Evolutionary conservation across 2,329 filamentous ascomycete genomes (phyloP), one percentile per base, ranked within the genome.

Genomic region (Trichoderma sp.): DNA sequence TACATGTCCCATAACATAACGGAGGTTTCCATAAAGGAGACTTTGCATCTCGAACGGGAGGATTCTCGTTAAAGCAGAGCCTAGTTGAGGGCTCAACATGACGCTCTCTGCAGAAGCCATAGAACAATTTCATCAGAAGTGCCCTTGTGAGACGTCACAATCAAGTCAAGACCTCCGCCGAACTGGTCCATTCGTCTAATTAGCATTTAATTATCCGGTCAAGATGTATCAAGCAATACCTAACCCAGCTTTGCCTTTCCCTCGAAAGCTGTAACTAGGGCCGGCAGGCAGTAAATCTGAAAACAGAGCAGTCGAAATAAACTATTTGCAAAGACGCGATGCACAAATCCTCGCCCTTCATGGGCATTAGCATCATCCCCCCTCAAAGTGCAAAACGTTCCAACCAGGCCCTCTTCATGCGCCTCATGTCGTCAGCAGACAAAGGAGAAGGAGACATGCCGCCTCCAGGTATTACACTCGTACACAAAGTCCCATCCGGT

Each of bases 401-500:
- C 50, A 15, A 34, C 52, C 26, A 19, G 30, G 21, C 43, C 50
- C 28, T 66, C 58, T 60, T 48, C 19, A n/a, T 66, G 45, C 65
- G 65, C 58, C 52, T 26, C n/a, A 61, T 55, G 50, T 50, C 57
- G 50, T 54, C 43, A 39, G 26, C 14, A 7, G 28, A 21, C 24
- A 47, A 52, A 54, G 21, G n/a, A 30, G 24, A 52, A 61, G 19
- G 57, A 51, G 52, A 47, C 60, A 54, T 47, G 63, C 51, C 41
- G 21, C 60, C 44, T 63, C 65, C 39, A 50, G 48, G 26, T 63
- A 63, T 63, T 63, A 63, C 52, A 66, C 57, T 21, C 65, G 48
- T 58, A 55, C 47, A 43, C 19, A 48, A 39, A 44, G 21, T 48
- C 45, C 64, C 24, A 50, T 34, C 54, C 30, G 15, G 43, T 50